Conservation (phyloP, 1,284 basidiomycete genomes). For the Ustilago tritici region DNA sequence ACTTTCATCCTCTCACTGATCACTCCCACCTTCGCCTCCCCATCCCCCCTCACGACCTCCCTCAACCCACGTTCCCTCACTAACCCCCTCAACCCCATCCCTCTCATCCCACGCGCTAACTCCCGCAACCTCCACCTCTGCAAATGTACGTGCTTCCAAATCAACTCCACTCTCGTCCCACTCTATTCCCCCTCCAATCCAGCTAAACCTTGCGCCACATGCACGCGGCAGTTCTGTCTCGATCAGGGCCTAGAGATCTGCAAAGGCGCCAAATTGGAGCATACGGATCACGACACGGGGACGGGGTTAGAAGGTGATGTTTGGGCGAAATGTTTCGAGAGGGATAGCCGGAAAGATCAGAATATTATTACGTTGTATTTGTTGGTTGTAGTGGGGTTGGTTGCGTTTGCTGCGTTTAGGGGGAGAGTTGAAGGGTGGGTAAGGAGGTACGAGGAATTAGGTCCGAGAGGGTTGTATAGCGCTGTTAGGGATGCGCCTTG, state of each 20-base stretch:
- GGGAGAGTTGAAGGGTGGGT: slow-evolving; percentile 30
- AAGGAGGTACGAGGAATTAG: slow-evolving; percentile 21
- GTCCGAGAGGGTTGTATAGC: slow-evolving; percentile 26
- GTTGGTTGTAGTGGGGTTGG: slow-evolving; percentile 44
- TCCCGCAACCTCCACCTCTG: slow-evolving; percentile 57
- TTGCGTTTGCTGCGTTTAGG: slow-evolving; percentile 30
- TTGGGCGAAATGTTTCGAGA: slow-evolving; percentile 68
- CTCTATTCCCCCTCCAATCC: slow-evolving; percentile 57
- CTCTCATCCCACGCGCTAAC: slow-evolving; percentile 1
- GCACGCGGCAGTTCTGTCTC: slow-evolving; percentile 69
- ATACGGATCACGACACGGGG: slow-evolving; percentile 65
- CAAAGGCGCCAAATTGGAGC: slow-evolving; percentile 62
- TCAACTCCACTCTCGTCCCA: slow-evolving; percentile 68
- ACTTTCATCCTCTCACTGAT: slow-evolving; percentile 23
- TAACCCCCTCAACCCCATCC: background rate
- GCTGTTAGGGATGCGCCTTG: slow-evolving; percentile 39
- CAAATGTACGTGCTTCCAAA: slow-evolving; percentile 69
- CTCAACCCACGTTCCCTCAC: background rate
- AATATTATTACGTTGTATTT: slow-evolving; percentile 64
- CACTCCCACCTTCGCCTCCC: slow-evolving; percentile 14
- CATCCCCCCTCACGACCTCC: slow-evolving; percentile 3
- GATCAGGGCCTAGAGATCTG: slow-evolving; percentile 64
- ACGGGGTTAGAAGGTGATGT: slow-evolving; percentile 69
- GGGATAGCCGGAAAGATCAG: slow-evolving; percentile 65
- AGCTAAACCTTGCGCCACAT: slow-evolving; percentile 64